phyloP scores from a whole-genome alignment of 805 yeast species.

The Sugiyamaella chiloensis region DNA sequence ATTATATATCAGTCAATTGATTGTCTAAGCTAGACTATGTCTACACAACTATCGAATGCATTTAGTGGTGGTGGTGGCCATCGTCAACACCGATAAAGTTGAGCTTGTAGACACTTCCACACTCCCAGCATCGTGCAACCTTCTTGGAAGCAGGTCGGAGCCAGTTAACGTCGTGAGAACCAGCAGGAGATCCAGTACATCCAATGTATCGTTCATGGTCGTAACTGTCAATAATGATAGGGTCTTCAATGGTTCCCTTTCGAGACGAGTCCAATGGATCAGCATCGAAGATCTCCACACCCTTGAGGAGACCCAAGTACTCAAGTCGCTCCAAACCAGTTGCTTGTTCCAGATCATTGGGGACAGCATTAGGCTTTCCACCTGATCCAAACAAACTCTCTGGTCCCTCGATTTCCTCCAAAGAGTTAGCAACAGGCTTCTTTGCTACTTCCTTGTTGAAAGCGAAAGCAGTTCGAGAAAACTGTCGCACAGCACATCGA shows the following conservation, averaged over 20 bases:
- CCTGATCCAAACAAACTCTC: constrained; percentile 85
- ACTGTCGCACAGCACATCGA: constrained; percentile 3
- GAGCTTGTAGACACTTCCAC: constrained; percentile 91
- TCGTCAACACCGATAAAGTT: constrained; percentile 79
- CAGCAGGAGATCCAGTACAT: constrained; percentile 94
- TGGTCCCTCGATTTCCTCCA: constrained; percentile 77
- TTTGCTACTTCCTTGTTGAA: constrained; percentile 38
- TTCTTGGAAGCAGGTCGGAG: constrained; percentile 78
- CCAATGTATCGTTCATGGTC: constrained; percentile 94
- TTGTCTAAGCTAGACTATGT: not conserved
- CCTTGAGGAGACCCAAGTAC: constrained; percentile 88
- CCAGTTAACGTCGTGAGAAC: constrained; percentile 89
- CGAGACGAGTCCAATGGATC: constrained; percentile 86
- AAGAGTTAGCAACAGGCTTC: constrained; percentile 52
- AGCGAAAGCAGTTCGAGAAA: constrained; percentile 3
- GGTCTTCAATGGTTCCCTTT: constrained; percentile 86
- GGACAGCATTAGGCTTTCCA: constrained; percentile 77
- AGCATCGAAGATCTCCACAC: constrained; percentile 84
- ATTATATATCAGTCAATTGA: too few relatives aligned
- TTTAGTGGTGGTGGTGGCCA: too few relatives aligned
- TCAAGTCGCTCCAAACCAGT: constrained; percentile 98
- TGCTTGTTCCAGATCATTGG: constrained; percentile 93
- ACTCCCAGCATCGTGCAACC: constrained; percentile 97
- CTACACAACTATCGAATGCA: not conserved
- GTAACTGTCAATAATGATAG: constrained; percentile 84